These are phyloP conservation scores for Tephrocybe sp. DNA, from an alignment of 768 basidiomycete genomes.

Conservation along the genomic window DNA sequence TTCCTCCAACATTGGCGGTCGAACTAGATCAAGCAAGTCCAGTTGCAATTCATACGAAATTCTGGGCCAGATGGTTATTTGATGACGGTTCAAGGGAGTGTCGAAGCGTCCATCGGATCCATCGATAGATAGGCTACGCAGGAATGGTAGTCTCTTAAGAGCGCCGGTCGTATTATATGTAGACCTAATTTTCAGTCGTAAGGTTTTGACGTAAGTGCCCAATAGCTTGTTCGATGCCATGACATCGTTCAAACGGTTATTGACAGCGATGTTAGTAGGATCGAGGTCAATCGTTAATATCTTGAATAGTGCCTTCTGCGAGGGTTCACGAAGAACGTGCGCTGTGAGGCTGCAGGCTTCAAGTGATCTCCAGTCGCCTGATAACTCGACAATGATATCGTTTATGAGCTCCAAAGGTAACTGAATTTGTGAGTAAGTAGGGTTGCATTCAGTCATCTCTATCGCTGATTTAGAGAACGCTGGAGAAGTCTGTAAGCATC, in stretches of 20 bases:
- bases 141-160: neutral
- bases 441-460: no score
- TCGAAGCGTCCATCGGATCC: no score
- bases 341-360: slow-evolving; percentile 4
- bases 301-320: slow-evolving; percentile 4
- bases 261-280: neutral
- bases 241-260: neutral
- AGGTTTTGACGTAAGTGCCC: neutral
- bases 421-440: no score
- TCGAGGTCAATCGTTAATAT: neutral
- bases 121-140: no score
- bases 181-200: neutral
- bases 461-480: no score
- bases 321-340: neutral
- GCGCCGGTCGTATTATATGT: neutral
- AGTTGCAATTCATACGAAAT: neutral
- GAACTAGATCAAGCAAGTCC: neutral
- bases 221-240: slow-evolving; percentile 3
- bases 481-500: no score
- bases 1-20: neutral
- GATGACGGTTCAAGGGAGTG: no score
- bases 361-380: slow-evolving; percentile 7
- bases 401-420: slow-evolving; percentile 8
- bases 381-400: slow-evolving; percentile 4
- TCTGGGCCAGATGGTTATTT: neutral